phyloP scores from a whole-genome alignment of 1,284 basidiomycete species.

The Tilletia indica region DNA sequence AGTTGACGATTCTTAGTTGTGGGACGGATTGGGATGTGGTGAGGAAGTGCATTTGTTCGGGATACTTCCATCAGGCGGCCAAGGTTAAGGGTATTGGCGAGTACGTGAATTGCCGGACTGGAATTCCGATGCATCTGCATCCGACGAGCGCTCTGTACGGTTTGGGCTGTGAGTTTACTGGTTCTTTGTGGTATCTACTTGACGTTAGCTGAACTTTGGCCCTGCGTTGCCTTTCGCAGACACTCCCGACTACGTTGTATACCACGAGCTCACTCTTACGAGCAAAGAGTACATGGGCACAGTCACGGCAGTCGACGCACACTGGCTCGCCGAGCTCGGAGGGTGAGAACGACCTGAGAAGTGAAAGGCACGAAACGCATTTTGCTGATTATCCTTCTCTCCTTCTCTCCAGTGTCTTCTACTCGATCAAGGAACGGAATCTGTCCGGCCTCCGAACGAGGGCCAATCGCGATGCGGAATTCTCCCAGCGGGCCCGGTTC shows the following conservation, averaged over 20 bases:
- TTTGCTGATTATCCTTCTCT: not conserved
- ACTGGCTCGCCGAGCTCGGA: constrained; percentile 53
- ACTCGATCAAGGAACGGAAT: constrained; percentile 78
- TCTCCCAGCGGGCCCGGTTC: constrained; percentile 81
- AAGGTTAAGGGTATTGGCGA: constrained; percentile 97
- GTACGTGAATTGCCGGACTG: constrained; percentile 96
- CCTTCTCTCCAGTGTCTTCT: constrained; percentile 80
- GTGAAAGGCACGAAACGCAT: too few species aligned
- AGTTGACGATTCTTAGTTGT: constrained; percentile 82
- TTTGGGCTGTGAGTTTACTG: constrained; percentile 67
- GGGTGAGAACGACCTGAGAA: not conserved
- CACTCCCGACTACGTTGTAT: constrained; percentile 92
- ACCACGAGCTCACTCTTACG: constrained; percentile 70
- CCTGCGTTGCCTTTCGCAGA: constrained; percentile 49
- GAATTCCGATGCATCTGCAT: constrained; percentile 78
- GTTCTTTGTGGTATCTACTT: not conserved
- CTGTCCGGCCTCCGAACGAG: constrained; percentile 68
- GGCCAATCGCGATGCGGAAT: constrained; percentile 71
- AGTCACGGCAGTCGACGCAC: constrained; percentile 54
- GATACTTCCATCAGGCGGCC: constrained; percentile 98
- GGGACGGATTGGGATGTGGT: constrained; percentile 95
- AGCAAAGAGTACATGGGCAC: constrained; percentile 47
- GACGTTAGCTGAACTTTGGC: constrained; percentile 11
- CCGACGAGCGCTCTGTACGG: constrained; percentile 96
- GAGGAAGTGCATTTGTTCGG: constrained; percentile 94